Evolutionary conservation across 2,329 filamentous ascomycete genomes (phyloP).

Genomic region (Fusarium nelsonii): DNA sequence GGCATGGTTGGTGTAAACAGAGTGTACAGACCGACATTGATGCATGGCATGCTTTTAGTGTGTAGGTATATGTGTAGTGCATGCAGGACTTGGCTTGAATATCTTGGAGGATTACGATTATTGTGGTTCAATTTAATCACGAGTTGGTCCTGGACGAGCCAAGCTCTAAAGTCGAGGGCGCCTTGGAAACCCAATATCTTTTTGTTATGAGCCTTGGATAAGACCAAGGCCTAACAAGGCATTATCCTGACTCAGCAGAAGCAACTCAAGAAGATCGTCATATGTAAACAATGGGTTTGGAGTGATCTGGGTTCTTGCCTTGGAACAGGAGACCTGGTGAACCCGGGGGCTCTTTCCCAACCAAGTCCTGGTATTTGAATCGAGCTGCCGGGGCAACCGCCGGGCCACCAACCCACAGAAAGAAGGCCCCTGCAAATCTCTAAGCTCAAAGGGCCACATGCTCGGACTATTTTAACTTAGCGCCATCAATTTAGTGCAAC

Average conservation of each 20-base stretch:
- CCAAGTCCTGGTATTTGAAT: slow-evolving; percentile 26
- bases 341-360: slow-evolving; percentile 8
- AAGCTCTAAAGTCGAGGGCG: background rate
- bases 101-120: background rate
- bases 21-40: slow-evolving; percentile 10
- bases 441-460: slow-evolving; percentile 31
- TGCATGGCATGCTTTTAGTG: slow-evolving; percentile 9
- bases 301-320: slow-evolving; percentile 23
- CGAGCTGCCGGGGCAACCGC: slow-evolving; percentile 42
- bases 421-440: slow-evolving; percentile 19
- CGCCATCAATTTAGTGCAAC: slow-evolving; percentile 22
- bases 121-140: slow-evolving; percentile 7
- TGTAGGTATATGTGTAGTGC: background rate
- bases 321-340: slow-evolving; percentile 10
- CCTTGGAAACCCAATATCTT: background rate
- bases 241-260: background rate
- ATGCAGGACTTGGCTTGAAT: background rate
- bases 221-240: background rate
- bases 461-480: slow-evolving; percentile 31
- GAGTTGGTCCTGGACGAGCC: slow-evolving; percentile 10
- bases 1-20: slow-evolving; percentile 3
- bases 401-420: slow-evolving; percentile 23
- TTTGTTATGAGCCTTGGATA: background rate
- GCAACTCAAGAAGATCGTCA: background rate
- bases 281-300: background rate